Conservation (phyloP, 164 flowering plant species). For the Vitis rupestris region DNA sequence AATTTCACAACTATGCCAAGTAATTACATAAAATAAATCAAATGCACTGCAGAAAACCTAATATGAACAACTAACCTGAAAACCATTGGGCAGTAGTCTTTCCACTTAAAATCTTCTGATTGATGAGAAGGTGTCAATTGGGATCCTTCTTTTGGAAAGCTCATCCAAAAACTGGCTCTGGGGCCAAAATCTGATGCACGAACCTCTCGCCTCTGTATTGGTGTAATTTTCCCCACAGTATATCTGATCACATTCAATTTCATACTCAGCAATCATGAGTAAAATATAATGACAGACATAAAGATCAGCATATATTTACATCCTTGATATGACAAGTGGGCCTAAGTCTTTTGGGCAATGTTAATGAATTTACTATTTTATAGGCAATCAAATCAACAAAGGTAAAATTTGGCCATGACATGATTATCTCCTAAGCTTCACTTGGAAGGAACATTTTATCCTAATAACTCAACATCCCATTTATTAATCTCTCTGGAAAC, state of each 20-base stretch:
- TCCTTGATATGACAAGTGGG: too few species aligned
- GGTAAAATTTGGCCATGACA: neutral
- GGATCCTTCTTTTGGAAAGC: constrained; percentile 89
- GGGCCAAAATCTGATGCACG: constrained; percentile 89
- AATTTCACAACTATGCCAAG: neutral
- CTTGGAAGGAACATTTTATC: neutral
- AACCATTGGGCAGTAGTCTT: constrained; percentile 98
- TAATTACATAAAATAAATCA: neutral
- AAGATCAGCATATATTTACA: too few species aligned
- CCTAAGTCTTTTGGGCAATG: too few species aligned
- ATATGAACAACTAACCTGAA: constrained; percentile 63
- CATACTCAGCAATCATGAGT: constrained; percentile 8
- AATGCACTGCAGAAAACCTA: neutral
- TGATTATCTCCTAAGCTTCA: neutral
- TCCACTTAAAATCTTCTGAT: constrained; percentile 94
- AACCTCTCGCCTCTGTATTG: constrained; percentile 91
- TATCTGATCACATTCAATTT: constrained; percentile 53
- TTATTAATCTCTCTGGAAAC: neutral
- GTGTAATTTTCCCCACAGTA: constrained; percentile 97
- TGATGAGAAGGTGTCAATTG: constrained; percentile 90
- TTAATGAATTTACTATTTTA: too few species aligned
- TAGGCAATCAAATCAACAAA: neutral
- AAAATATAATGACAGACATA: neutral
- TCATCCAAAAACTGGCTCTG: constrained; percentile 98
- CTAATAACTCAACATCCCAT: neutral